phyloP scores from a whole-genome alignment of 2,329 filamentous ascomycete species.

The Colletotrichum lini region DNA sequence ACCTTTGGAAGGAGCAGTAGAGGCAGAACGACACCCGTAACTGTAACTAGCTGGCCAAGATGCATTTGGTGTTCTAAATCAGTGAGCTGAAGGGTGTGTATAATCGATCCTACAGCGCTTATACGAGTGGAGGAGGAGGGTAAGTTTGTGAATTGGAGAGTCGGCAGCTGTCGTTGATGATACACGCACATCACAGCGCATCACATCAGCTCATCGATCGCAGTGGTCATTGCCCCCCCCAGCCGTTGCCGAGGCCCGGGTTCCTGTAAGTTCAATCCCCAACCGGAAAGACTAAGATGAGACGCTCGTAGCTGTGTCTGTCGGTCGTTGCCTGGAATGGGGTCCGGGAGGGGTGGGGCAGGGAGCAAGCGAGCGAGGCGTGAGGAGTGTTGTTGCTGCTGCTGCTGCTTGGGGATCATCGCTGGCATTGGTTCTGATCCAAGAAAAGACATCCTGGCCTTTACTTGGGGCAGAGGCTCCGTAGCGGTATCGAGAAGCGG shows the following conservation, averaged over 20 bases:
- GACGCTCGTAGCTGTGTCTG: neutral
- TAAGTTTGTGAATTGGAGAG: neutral
- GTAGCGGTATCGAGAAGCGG: neutral
- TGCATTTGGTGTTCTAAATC: neutral
- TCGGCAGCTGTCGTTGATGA: neutral
- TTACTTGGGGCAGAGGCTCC: neutral
- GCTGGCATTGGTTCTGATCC: neutral
- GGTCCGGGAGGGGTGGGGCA: neutral
- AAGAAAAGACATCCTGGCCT: neutral
- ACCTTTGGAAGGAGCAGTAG: neutral
- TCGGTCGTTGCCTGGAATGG: constrained; percentile 14
- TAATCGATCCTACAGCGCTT: neutral
- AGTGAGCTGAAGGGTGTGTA: constrained; percentile 1
- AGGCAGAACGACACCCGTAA: neutral
- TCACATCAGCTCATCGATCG: no score
- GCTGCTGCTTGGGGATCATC: neutral
- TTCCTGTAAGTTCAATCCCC: neutral
- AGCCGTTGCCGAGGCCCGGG: neutral
- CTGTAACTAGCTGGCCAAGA: neutral
- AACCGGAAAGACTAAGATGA: neutral
- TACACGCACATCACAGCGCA: neutral
- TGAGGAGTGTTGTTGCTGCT: no score
- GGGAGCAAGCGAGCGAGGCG: neutral
- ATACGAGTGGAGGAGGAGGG: neutral
- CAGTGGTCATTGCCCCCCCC: neutral